Evolutionary conservation across 768 basidiomycete genomes (phyloP).

Genomic region (Neoboletus brunneissimus): DNA sequence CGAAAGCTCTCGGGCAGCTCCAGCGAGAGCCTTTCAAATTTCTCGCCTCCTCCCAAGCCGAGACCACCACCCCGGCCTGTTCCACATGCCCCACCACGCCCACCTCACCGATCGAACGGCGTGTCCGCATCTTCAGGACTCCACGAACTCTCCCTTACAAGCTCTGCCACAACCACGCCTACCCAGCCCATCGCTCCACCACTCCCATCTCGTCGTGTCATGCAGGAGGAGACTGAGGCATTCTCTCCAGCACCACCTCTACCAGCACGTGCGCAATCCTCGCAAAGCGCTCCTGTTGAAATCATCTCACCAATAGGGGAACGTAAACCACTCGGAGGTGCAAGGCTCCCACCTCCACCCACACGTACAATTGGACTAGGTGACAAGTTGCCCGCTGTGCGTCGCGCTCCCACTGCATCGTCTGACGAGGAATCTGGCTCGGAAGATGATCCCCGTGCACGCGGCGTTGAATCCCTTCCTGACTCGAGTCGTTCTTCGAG

Average conservation of each 20-base stretch:
- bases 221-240: conserved; percentile 13
- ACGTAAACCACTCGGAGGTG: conserved; percentile 27
- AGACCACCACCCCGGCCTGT: conserved; percentile 24
- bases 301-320: conserved; percentile 21
- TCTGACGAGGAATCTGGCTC: conserved; percentile 57
- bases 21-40: conserved; percentile 14
- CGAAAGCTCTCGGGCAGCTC: conserved; percentile 24
- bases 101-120: conserved; percentile 17
- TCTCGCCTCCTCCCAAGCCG: conserved; percentile 13
- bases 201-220: conserved; percentile 39
- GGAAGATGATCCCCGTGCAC: conserved; percentile 53
- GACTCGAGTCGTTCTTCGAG: conserved; percentile 70
- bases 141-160: background rate
- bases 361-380: conserved; percentile 68
- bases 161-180: conserved; percentile 7
- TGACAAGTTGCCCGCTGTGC: conserved; percentile 65
- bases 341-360: conserved; percentile 66
- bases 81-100: conserved; percentile 17
- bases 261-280: conserved; percentile 36
- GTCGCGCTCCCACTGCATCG: conserved; percentile 42
- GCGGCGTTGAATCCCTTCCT: conserved; percentile 54
- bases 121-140: background rate
- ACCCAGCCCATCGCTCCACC: conserved; percentile 32
- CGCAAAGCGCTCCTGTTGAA: conserved; percentile 11
- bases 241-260: conserved; percentile 23